Conservation (phyloP, 352 stramenopile species). For the Lagenidium giganteum region DNA sequence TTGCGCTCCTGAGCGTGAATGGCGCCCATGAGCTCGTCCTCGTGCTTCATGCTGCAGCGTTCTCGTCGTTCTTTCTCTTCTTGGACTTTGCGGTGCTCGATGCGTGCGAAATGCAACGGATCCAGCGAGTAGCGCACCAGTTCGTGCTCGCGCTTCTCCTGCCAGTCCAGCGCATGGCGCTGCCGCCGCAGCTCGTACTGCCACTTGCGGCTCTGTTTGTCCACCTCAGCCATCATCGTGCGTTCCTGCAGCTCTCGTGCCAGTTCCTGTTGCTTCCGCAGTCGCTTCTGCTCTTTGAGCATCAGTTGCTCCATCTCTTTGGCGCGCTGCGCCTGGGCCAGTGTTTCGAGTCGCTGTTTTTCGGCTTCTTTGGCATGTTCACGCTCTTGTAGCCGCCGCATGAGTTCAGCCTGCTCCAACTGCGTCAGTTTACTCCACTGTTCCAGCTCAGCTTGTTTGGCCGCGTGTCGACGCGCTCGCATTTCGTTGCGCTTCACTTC, state of each 20-base stretch:
- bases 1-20: conserved; percentile 34
- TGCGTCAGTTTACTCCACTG: conserved; percentile 23
- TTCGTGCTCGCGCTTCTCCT: conserved; percentile 41
- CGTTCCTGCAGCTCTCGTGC: conserved; percentile 26
- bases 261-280: conserved; percentile 31
- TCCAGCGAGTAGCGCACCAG: conserved; percentile 39
- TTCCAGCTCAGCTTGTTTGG: conserved; percentile 18
- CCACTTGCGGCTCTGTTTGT: conserved; percentile 28
- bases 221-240: conserved; percentile 28
- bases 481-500: conserved; percentile 23
- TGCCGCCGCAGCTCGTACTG: conserved; percentile 38
- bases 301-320: conserved; percentile 16
- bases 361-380: conserved; percentile 13
- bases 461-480: conserved; percentile 17
- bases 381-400: conserved; percentile 13
- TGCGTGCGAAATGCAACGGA: conserved; percentile 44
- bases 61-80: conserved; percentile 53
- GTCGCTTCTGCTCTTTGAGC: conserved; percentile 19
- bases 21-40: conserved; percentile 23
- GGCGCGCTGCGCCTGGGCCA: background rate
- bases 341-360: conserved; percentile 5
- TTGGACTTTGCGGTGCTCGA: conserved; percentile 27
- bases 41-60: conserved; percentile 31
- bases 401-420: conserved; percentile 17
- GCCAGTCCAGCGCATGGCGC: conserved; percentile 29